Evolutionary conservation across 805 yeast species (phyloP).

Genomic region (Pichia insulana): DNA sequence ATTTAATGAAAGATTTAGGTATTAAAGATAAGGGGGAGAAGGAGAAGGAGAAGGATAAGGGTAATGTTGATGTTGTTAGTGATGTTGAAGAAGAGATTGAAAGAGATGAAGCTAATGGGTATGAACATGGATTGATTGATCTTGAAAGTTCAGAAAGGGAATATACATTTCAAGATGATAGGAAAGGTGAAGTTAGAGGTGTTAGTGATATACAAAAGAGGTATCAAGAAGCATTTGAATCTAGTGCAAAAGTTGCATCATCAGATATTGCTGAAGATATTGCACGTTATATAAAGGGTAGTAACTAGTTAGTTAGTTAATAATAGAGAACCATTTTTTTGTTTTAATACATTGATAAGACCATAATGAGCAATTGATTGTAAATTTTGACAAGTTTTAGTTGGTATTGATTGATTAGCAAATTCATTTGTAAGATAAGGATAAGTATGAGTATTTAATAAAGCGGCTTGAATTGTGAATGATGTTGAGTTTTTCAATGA

Average conservation of each 20-base stretch:
- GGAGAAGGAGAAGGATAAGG: constrained; percentile 43
- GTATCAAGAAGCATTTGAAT: constrained; percentile 66
- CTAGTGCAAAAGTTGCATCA: constrained; percentile 51
- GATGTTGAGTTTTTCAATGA: background rate
- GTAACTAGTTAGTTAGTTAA: constrained; percentile 14
- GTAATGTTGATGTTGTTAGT: constrained; percentile 15
- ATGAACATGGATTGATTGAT: constrained; percentile 37
- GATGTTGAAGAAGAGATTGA: constrained; percentile 41
- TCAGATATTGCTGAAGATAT: constrained; percentile 65
- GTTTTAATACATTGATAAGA: constrained; percentile 17
- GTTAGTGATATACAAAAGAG: constrained; percentile 52
- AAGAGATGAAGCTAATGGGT: constrained; percentile 36
- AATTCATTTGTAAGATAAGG: constrained; percentile 10
- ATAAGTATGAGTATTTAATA: constrained; percentile 18
- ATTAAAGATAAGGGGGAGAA: constrained; percentile 35
- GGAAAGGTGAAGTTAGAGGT: constrained; percentile 50
- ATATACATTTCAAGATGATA: constrained; percentile 58
- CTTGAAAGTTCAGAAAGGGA: constrained; percentile 43
- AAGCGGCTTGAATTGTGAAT: constrained; percentile 13
- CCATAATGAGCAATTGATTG: constrained; percentile 20
- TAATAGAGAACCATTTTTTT: constrained; percentile 15
- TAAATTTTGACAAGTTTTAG: constrained; percentile 13
- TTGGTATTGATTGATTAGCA: constrained; percentile 1
- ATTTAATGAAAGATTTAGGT: constrained; percentile 83
- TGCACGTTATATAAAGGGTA: constrained; percentile 46